Evolutionary conservation across 2,329 filamentous ascomycete genomes (phyloP).

Genomic region (Diplodia mutila): DNA sequence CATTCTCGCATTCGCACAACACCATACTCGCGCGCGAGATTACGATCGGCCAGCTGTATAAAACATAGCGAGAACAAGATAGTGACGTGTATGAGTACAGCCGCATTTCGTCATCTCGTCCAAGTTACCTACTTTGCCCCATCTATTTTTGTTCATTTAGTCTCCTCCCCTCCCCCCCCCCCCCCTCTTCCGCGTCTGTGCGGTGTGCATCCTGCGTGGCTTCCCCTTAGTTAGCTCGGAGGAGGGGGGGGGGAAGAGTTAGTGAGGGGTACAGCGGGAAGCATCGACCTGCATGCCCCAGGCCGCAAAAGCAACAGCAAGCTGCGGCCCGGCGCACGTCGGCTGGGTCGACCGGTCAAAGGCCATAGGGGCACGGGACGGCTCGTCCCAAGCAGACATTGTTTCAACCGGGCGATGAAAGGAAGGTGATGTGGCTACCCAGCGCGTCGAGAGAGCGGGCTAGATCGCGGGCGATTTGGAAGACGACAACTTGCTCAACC

Average conservation of each 20-base stretch:
- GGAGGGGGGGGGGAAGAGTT: background rate
- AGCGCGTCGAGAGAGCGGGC: background rate
- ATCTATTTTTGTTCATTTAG: background rate
- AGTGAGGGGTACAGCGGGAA: background rate
- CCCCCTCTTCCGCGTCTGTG: background rate
- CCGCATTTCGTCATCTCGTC: slow-evolving; percentile 8
- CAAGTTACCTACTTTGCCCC: background rate
- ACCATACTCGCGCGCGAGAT: slow-evolving; percentile 11
- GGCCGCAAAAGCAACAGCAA: background rate
- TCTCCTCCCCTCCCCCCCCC: background rate
- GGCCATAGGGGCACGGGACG: background rate
- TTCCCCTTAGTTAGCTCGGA: background rate
- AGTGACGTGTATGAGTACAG: slow-evolving; percentile 11
- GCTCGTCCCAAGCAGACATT: background rate
- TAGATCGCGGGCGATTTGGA: background rate
- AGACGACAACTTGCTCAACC: background rate
- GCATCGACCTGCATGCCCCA: background rate
- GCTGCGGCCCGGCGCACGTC: background rate
- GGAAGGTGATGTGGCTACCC: background rate
- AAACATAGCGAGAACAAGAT: slow-evolving; percentile 1
- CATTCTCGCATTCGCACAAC: slow-evolving; percentile 11
- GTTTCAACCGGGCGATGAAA: background rate
- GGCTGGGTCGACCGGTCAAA: background rate
- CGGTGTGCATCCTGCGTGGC: background rate
- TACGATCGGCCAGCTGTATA: slow-evolving; percentile 12